A percentile compares a stretch with the other conserved stretches of the same genome.
Evolutionary conservation across 768 basidiomycete genomes (phyloP).

Genomic region (Russula earlei): DNA sequence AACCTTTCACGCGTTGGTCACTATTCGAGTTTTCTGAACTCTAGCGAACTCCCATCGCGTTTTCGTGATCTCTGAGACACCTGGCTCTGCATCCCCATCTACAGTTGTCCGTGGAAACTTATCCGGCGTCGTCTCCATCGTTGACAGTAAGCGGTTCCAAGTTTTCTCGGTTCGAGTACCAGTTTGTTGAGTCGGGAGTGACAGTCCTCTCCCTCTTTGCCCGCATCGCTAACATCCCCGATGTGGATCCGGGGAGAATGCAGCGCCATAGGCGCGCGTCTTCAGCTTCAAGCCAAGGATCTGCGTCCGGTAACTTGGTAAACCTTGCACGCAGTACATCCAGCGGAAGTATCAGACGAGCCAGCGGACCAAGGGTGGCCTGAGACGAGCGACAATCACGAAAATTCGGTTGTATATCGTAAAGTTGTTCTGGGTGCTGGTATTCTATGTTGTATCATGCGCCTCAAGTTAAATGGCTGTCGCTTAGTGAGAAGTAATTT

Average conservation of each 20-base stretch:
- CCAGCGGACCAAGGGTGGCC: background rate
- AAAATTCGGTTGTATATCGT: background rate
- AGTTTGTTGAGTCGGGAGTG: background rate
- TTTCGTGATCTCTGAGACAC: slow-evolving; percentile 61
- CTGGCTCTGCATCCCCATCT: slow-evolving; percentile 40
- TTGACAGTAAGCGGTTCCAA: slow-evolving; percentile 50
- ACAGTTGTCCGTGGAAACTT: slow-evolving; percentile 40
- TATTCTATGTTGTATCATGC: slow-evolving; percentile 5
- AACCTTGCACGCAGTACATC: slow-evolving; percentile 13
- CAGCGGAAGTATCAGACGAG: slow-evolving; percentile 9
- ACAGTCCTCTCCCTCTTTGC: slow-evolving; percentile 75
- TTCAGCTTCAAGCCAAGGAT: slow-evolving; percentile 41
- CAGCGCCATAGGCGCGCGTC: slow-evolving; percentile 74
- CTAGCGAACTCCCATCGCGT: slow-evolving; percentile 72
- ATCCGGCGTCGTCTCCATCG: slow-evolving; percentile 72
- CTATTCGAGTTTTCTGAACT: background rate
- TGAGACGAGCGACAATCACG: background rate
- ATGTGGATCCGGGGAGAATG: slow-evolving; percentile 70
- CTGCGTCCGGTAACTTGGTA: slow-evolving; percentile 6
- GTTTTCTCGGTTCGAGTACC: background rate
- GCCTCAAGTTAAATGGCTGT: no score
- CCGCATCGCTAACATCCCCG: slow-evolving; percentile 57
- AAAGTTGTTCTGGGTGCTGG: background rate
- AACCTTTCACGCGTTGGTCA: background rate
- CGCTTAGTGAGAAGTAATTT: no score